Conservation (phyloP, 805 yeast species). For the Debaryomyces tyrocola region DNA sequence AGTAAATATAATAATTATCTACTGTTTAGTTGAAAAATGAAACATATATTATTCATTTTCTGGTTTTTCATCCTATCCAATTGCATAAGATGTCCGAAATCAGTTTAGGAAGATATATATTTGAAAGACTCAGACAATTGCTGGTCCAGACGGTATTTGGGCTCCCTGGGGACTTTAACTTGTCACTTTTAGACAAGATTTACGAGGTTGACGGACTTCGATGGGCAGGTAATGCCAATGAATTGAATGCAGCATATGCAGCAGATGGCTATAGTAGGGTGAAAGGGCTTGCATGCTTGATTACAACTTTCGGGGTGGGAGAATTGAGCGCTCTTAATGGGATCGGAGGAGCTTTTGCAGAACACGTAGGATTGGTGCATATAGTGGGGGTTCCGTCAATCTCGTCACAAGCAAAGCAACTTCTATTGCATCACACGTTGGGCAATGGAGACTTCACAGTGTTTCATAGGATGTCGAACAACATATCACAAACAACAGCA, state of each 20-base stretch:
- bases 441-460: slow-evolving; percentile 83
- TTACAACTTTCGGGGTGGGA: slow-evolving; percentile 91
- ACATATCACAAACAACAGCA: slow-evolving; percentile 66
- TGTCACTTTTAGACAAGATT: slow-evolving; percentile 67
- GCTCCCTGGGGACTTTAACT: slow-evolving; percentile 81
- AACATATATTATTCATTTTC: too few species aligned
- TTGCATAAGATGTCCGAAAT: slow-evolving; percentile 37
- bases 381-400: slow-evolving; percentile 85
- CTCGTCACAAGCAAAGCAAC: slow-evolving; percentile 68
- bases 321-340: slow-evolving; percentile 84
- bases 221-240: slow-evolving; percentile 93
- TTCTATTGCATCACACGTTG: slow-evolving; percentile 77
- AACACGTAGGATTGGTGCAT: slow-evolving; percentile 83
- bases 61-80: too few species aligned
- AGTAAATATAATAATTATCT: too few species aligned
- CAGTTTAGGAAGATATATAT: slow-evolving; percentile 73
- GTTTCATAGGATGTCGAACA: slow-evolving; percentile 74
- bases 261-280: slow-evolving; percentile 88
- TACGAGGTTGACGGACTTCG: slow-evolving; percentile 72
- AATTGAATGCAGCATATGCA: slow-evolving; percentile 84
- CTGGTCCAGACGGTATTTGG: slow-evolving; percentile 73
- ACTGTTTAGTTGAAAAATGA: too few species aligned
- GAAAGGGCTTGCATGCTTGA: slow-evolving; percentile 69
- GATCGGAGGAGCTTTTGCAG: slow-evolving; percentile 86
- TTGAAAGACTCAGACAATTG: slow-evolving; percentile 75